A percentile compares a stretch with the other conserved stretches of the same genome.
phyloP scores from a whole-genome alignment of 352 stramenopile species.

The Globisporangium middletonii region DNA sequence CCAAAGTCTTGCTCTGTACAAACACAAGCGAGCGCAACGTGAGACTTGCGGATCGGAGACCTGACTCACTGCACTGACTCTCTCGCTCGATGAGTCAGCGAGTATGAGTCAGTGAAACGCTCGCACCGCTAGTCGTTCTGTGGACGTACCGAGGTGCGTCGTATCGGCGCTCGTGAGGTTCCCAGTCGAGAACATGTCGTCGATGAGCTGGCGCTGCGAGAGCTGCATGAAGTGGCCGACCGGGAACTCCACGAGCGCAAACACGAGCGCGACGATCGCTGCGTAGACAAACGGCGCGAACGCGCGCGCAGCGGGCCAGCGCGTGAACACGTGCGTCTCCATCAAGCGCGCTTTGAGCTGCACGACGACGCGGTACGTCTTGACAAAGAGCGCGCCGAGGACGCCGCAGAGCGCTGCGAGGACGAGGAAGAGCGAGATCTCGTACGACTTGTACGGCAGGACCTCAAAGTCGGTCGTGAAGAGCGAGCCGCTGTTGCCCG shows the following conservation, averaged over 20 bases:
- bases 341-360: constrained; percentile 36
- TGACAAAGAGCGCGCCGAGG: constrained; percentile 76
- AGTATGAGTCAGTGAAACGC: neutral
- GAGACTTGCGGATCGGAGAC: neutral
- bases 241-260: constrained; percentile 63
- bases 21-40: neutral
- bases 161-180: constrained; percentile 36
- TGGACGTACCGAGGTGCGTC: constrained; percentile 21
- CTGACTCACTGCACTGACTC: too few species aligned
- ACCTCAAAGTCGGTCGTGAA: constrained; percentile 77
- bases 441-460: constrained; percentile 68
- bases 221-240: constrained; percentile 80
- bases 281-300: constrained; percentile 63
- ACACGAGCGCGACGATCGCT: constrained; percentile 53
- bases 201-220: constrained; percentile 68
- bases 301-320: constrained; percentile 17
- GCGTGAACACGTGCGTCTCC: constrained; percentile 23
- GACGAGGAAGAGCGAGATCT: constrained; percentile 71
- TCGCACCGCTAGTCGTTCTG: neutral
- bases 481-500: constrained; percentile 55
- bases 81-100: neutral
- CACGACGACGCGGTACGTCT: constrained; percentile 47
- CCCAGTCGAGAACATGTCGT: constrained; percentile 82
- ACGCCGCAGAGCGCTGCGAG: constrained; percentile 81
- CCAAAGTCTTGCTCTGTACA: constrained; percentile 32